These are phyloP conservation scores for Saururus chinensis DNA, from an alignment of 164 flowering plant species.

Conservation along the genomic window DNA sequence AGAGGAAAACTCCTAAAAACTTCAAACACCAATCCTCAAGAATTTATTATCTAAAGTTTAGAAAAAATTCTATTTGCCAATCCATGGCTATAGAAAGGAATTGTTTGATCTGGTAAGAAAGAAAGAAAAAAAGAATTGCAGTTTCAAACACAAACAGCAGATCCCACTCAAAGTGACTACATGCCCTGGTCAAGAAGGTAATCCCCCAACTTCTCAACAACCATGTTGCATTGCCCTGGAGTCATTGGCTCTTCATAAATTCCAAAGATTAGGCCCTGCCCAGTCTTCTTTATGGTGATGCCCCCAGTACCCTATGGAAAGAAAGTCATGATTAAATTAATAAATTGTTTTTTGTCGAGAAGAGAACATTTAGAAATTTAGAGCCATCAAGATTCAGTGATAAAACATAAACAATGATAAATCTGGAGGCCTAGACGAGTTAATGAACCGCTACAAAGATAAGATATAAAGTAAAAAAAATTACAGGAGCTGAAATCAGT, in stretches of 20 bases:
- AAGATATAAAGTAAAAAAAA: no score
- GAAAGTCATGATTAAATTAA: background rate
- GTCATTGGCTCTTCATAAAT: conserved; percentile 16
- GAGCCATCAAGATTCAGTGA: background rate
- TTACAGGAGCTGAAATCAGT: no score
- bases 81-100: background rate
- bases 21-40: background rate
- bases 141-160: background rate
- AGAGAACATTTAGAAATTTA: no score
- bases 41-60: background rate
- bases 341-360: no score
- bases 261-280: conserved; percentile 3
- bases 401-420: background rate
- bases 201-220: conserved; percentile 17
- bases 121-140: background rate
- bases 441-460: no score
- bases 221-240: conserved; percentile 22
- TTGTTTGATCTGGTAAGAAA: background rate
- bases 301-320: conserved; percentile 9
- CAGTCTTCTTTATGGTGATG: conserved; percentile 7
- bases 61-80: background rate
- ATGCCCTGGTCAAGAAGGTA: conserved; percentile 16
- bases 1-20: background rate
- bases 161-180: background rate
- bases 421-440: background rate